Evolutionary conservation across 495 filamentous ascomycete species (phyloP).

Genomic region (Filosporella fistucella): DNA sequence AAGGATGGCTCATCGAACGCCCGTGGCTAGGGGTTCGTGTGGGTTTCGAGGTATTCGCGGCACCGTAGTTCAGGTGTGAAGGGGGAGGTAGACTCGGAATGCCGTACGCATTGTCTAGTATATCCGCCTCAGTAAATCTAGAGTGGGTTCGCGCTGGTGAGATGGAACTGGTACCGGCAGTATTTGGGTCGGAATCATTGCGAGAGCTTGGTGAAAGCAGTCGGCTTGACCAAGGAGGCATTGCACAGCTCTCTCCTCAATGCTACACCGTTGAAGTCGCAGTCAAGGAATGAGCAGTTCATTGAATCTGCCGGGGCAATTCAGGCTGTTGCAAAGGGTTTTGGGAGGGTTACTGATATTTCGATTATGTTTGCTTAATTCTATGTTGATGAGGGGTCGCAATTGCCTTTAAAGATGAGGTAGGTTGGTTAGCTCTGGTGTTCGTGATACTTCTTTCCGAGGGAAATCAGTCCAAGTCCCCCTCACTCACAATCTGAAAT

Average conservation of each 20-base stretch:
- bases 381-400: too few relatives aligned
- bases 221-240: constrained; percentile 24
- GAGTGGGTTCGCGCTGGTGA: constrained; percentile 8
- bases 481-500: too few relatives aligned
- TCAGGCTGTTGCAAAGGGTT: too few relatives aligned
- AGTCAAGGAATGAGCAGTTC: constrained; percentile 6
- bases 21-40: constrained; percentile 38
- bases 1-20: constrained; percentile 74
- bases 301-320: constrained; percentile 12
- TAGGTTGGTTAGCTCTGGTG: too few relatives aligned
- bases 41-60: constrained; percentile 21
- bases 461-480: too few relatives aligned
- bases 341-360: too few relatives aligned
- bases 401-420: too few relatives aligned
- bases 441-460: too few relatives aligned
- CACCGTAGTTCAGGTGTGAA: constrained; percentile 14
- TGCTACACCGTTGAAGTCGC: constrained; percentile 3
- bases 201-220: constrained; percentile 18
- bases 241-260: constrained; percentile 15
- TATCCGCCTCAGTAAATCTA: constrained; percentile 17
- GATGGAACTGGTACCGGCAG: neutral
- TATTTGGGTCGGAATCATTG: constrained; percentile 6
- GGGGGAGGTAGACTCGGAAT: constrained; percentile 25
- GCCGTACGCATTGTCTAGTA: constrained; percentile 26
- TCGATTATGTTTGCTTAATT: too few relatives aligned